Percentiles rank a stretch among this genome's conserved stretches.
phyloP scores from a whole-genome alignment of 257 asterid species.

The Nicotiana benthamiana region DNA sequence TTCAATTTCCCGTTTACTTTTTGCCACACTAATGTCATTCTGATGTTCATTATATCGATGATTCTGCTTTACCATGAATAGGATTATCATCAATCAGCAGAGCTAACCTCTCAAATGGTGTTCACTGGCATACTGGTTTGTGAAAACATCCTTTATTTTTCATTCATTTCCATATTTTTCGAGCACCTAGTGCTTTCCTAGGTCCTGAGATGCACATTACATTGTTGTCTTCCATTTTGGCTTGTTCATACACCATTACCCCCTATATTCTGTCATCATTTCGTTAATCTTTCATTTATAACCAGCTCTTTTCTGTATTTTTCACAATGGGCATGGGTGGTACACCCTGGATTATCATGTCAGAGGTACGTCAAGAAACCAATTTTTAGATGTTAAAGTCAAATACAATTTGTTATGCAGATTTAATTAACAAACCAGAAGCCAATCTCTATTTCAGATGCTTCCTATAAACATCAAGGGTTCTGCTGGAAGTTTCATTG shows the following conservation, averaged over 20 bases:
- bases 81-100: neutral
- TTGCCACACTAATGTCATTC: neutral
- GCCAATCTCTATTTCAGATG: constrained; percentile 30
- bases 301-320: constrained; percentile 23
- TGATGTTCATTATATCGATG: neutral
- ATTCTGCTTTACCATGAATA: neutral
- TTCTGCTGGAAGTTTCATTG: constrained; percentile 50
- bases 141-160: neutral
- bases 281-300: neutral
- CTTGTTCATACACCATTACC: neutral
- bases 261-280: neutral
- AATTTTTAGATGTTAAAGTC: neutral
- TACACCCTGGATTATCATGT: constrained; percentile 64
- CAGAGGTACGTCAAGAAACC: constrained; percentile 47
- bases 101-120: constrained; percentile 6
- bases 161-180: neutral
- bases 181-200: neutral
- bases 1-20: neutral
- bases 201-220: neutral
- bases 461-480: constrained; percentile 66
- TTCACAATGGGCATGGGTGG: constrained; percentile 80
- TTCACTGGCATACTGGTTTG: constrained; percentile 14
- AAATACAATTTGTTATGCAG: neutral
- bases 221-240: neutral
- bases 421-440: neutral